Evolutionary conservation across 139 green algal species (phyloP).

Genomic region (Chlamydomonas incerta): DNA sequence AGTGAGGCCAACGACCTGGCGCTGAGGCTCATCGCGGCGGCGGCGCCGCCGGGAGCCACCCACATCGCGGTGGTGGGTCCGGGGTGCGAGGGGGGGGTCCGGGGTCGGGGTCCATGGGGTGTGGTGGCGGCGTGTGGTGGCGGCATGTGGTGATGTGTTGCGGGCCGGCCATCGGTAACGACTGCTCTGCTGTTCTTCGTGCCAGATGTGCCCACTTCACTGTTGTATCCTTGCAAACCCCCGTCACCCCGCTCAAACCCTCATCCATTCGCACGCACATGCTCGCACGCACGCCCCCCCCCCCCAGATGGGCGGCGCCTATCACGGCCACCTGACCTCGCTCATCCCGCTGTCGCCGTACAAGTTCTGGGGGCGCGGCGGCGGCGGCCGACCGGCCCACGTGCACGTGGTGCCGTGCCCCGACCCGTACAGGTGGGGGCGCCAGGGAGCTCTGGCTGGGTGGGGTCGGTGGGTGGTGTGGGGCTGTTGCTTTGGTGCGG

Average conservation of each 20-base stretch:
- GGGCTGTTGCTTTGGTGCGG: too few species aligned
- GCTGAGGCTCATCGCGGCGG: constrained; percentile 70
- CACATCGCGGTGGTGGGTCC: constrained; percentile 17
- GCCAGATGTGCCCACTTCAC: too few species aligned
- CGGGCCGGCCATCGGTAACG: too few species aligned
- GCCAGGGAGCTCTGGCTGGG: too few species aligned
- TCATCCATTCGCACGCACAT: constrained; percentile 45
- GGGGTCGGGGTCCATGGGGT: too few species aligned
- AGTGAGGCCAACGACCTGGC: constrained; percentile 93
- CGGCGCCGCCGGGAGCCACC: constrained; percentile 25
- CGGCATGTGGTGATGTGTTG: too few species aligned
- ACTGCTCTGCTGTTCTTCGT: too few species aligned
- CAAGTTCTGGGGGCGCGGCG: constrained; percentile 81
- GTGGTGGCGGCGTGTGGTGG: too few species aligned
- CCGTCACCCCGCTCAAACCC: too few species aligned
- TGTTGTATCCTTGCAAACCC: too few species aligned
- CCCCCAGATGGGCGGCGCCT: constrained; percentile 75
- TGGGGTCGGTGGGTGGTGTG: too few species aligned
- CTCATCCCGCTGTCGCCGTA: constrained; percentile 72
- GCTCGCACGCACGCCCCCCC: constrained; percentile 52
- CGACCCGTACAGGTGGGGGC: constrained; percentile 64
- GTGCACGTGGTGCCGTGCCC: constrained; percentile 75
- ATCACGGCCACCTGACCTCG: constrained; percentile 79
- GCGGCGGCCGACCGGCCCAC: constrained; percentile 42
- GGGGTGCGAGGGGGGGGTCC: too few species aligned